phyloP scores from a whole-genome alignment of 352 stramenopile species.

The Vaucheria bursata region DNA sequence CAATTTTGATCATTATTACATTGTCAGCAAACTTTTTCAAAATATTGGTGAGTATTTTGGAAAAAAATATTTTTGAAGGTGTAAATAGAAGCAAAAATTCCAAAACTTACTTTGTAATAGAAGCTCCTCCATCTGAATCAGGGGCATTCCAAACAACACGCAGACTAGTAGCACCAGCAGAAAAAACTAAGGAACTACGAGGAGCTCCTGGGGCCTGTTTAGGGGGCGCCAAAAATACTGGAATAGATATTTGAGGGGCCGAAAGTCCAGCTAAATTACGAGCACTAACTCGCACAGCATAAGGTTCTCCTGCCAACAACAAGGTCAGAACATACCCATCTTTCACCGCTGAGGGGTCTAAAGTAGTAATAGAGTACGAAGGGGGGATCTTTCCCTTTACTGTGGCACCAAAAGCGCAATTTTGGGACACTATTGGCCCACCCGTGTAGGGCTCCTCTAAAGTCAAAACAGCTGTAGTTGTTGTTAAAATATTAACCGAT shows the following conservation, averaged over 20 bases:
- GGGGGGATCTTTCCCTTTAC: neutral
- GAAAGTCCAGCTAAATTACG: constrained; percentile 28
- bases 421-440: too few relatives aligned
- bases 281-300: constrained; percentile 21
- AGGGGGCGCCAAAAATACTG: constrained; percentile 64
- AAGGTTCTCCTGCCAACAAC: constrained; percentile 30
- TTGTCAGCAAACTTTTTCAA: too few relatives aligned
- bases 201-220: constrained; percentile 75
- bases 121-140: constrained; percentile 73
- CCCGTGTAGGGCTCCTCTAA: too few relatives aligned
- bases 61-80: too few relatives aligned
- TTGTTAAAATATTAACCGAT: too few relatives aligned
- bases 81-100: neutral
- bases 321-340: constrained; percentile 8
- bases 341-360: neutral
- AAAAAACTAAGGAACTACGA: constrained; percentile 51
- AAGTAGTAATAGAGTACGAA: neutral
- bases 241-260: constrained; percentile 55
- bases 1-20: too few relatives aligned
- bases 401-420: constrained; percentile 15
- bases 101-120: constrained; percentile 63
- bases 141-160: constrained; percentile 72
- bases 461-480: too few relatives aligned
- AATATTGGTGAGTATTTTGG: too few relatives aligned
- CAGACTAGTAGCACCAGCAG: constrained; percentile 19